Percentiles rank a stretch among this genome's conserved stretches.
Evolutionary conservation across 1,139 yeast genomes (phyloP).

Genomic region (Spathaspora sp.): DNA sequence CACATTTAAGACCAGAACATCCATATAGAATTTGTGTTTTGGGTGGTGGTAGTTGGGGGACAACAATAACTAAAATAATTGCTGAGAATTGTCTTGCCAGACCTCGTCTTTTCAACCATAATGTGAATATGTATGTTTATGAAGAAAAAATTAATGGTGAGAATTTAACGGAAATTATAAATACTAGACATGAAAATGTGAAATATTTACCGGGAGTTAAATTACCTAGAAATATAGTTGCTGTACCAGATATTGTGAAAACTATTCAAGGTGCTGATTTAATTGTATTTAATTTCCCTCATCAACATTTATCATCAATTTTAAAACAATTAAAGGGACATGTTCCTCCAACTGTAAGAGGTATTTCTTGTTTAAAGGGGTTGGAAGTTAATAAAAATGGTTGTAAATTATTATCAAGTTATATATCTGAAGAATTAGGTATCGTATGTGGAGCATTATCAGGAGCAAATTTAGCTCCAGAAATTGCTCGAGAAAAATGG

Average conservation of each 20-base stretch:
- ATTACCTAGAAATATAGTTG: constrained; percentile 44
- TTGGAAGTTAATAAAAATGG: constrained; percentile 47
- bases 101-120: constrained; percentile 38
- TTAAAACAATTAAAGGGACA: constrained; percentile 41
- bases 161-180: constrained; percentile 46
- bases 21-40: constrained; percentile 44
- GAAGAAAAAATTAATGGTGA: constrained; percentile 44
- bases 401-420: constrained; percentile 44
- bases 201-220: constrained; percentile 45
- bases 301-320: constrained; percentile 44
- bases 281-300: constrained; percentile 48
- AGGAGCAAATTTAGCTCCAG: constrained; percentile 51
- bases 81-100: constrained; percentile 45
- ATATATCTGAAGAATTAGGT: constrained; percentile 45
- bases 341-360: constrained; percentile 39
- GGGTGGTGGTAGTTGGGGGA: constrained; percentile 54
- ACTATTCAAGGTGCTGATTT: constrained; percentile 45
- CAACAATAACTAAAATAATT: constrained; percentile 46
- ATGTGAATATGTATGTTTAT: constrained; percentile 50
- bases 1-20: constrained; percentile 21
- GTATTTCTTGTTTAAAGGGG: constrained; percentile 50
- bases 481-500: constrained; percentile 49
- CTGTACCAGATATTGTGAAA: constrained; percentile 39
- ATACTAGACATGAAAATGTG: constrained; percentile 45
- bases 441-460: constrained; percentile 47